Percentiles rank a stretch among this genome's conserved stretches.
Conservation (phyloP, 2,329 filamentous ascomycete species). For the Chrysosporium keratinophilum region DNA sequence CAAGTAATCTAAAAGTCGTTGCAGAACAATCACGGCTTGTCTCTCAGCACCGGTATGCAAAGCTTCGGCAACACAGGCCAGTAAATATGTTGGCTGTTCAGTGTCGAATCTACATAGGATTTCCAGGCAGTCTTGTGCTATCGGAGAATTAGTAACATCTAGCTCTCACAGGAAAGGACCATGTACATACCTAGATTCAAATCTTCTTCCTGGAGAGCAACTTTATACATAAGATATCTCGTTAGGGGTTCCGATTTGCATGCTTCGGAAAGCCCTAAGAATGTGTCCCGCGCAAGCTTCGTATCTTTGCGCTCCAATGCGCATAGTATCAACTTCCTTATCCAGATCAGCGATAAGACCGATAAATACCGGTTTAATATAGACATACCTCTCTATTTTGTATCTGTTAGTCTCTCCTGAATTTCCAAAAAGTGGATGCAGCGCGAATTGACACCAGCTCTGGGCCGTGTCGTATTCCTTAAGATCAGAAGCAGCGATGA, state of each 20-base stretch:
- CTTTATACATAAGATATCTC: conserved; percentile 64
- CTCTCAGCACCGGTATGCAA: conserved; percentile 53
- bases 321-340: conserved; percentile 63
- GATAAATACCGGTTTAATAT: background rate
- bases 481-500: conserved; percentile 50
- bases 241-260: conserved; percentile 55
- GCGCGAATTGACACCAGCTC: conserved; percentile 60
- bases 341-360: conserved; percentile 11
- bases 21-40: conserved; percentile 50
- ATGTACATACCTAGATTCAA: conserved; percentile 38
- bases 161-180: conserved; percentile 14
- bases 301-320: conserved; percentile 51
- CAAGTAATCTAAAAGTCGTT: conserved; percentile 49
- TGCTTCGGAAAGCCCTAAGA: conserved; percentile 49
- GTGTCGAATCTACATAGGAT: conserved; percentile 45
- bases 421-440: conserved; percentile 56
- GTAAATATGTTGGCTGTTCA: conserved; percentile 55
- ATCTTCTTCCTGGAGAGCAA: conserved; percentile 52
- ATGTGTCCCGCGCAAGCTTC: conserved; percentile 45
- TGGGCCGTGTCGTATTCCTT: conserved; percentile 47
- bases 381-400: conserved; percentile 54
- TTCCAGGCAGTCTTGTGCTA: conserved; percentile 55
- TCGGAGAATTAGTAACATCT: background rate
- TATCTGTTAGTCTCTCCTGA: conserved; percentile 56
- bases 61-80: conserved; percentile 70